Evolutionary conservation across 805 yeast species (phyloP).

Genomic region (Suhomyces sp.): DNA sequence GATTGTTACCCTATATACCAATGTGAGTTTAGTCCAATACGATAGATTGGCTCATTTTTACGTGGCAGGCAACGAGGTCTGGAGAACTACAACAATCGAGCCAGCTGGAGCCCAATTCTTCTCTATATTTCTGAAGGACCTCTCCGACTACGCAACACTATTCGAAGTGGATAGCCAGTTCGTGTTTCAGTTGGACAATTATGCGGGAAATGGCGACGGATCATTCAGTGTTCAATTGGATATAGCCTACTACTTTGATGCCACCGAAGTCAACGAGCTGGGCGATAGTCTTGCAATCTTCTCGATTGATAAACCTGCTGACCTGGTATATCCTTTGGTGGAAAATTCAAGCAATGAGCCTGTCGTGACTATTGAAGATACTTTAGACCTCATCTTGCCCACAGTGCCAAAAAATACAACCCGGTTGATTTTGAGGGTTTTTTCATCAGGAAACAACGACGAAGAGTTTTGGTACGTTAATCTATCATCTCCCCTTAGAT

Average conservation of each 20-base stretch:
- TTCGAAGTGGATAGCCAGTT: slow-evolving; percentile 45
- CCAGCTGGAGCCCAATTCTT: slow-evolving; percentile 49
- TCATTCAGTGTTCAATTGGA: slow-evolving; percentile 51
- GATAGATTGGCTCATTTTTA: slow-evolving; percentile 67
- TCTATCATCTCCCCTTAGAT: slow-evolving; percentile 55
- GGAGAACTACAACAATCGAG: slow-evolving; percentile 77
- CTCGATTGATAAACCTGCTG: slow-evolving; percentile 35
- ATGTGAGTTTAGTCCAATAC: slow-evolving; percentile 58
- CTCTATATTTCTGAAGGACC: slow-evolving; percentile 59
- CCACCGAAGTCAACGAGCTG: slow-evolving; percentile 2
- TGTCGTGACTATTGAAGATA: slow-evolving; percentile 29
- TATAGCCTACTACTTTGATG: slow-evolving; percentile 46
- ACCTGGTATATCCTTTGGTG: slow-evolving; percentile 38
- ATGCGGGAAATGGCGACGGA: slow-evolving; percentile 56
- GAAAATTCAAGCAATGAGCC: neutral
- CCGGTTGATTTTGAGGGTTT: slow-evolving; percentile 54
- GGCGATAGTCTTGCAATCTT: slow-evolving; percentile 17
- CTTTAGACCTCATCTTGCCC: slow-evolving; percentile 55
- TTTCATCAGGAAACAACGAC: slow-evolving; percentile 69
- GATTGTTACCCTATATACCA: slow-evolving; percentile 49
- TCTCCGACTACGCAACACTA: slow-evolving; percentile 51
- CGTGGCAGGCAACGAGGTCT: slow-evolving; percentile 60
- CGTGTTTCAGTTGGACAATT: slow-evolving; percentile 64
- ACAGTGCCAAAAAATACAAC: slow-evolving; percentile 54
- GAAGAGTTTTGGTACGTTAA: slow-evolving; percentile 86